Evolutionary conservation across 495 filamentous ascomycete species (phyloP), one percentile per base, ranked within the genome.

Genomic region (Neurospora sublineolata): DNA sequence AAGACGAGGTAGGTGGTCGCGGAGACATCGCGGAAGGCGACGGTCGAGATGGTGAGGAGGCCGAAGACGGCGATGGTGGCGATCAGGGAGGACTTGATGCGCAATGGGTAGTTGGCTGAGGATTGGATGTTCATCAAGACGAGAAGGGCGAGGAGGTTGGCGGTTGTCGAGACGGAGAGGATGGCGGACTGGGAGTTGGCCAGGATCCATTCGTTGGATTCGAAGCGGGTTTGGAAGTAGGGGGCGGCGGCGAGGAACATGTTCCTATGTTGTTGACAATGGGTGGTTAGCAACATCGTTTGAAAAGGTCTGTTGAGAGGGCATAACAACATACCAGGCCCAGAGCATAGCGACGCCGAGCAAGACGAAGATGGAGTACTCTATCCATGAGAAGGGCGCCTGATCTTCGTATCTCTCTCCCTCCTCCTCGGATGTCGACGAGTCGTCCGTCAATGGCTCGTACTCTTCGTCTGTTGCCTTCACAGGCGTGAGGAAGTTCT

Each of bases 171-270:
- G 3, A 94, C 89, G n/a, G 93, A 92, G 67, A 94, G 84, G 76
- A 97, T 94, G 67, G 93, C 88, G 4, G 93, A 89, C 77, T 97
- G 94, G 80, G 96, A 98, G 83, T 93, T 89, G 18, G 83, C 81
- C 23, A 90, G 86, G 69, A 94, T 89, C 84, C 88, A 91, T 60
- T 88, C 83, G 77, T 89, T 84, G 46, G 86, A 86, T 52, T 84
- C 79, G 79, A 99, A 97, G 71, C 96, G 93, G 68, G 81, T 83
- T 77, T 94, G 89, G 84, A 99, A 97, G 84, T 97, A 97, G 9
- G 94, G 92, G 14, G 92, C 92, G 10, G 94, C 94, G 20, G 96
- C 95, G 73, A 99, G 88, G 83, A 98, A 97, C 94, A 97, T 97
- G 83, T 97, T 98, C 94, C 94, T 97, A 70, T 20, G 46, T 4